Evolutionary conservation across 2,329 filamentous ascomycete species (phyloP).

Genomic region (Lachnellula subtilissima): DNA sequence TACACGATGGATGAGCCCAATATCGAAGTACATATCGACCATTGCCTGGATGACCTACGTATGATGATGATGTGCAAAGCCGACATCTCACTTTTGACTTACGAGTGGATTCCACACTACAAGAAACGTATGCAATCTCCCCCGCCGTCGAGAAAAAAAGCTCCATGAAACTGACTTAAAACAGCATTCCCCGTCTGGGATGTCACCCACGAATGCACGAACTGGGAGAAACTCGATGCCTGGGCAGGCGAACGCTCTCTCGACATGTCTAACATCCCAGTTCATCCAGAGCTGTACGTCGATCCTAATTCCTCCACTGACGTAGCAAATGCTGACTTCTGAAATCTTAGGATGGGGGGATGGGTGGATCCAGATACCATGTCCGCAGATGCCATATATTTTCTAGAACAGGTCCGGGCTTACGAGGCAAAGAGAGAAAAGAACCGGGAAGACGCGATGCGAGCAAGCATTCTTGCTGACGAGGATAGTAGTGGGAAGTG

Average conservation of each 20-base stretch:
- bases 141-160: background rate
- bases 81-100: background rate
- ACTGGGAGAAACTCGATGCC: background rate
- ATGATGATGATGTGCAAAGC: background rate
- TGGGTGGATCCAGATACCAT: background rate
- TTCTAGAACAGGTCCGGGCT: background rate
- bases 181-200: background rate
- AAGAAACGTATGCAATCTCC: background rate
- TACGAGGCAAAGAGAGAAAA: background rate
- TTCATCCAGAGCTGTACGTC: background rate
- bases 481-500: background rate
- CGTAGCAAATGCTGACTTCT: background rate
- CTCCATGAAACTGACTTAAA: background rate
- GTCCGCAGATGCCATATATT: background rate
- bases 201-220: background rate
- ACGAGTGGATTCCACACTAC: background rate
- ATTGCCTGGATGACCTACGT: background rate
- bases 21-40: background rate
- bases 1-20: background rate
- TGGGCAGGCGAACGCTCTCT: background rate
- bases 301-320: background rate
- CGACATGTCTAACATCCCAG: background rate
- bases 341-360: background rate
- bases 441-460: background rate
- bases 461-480: background rate